Conservation (phyloP, 169 alveolate genomes). For the Cryptosporidium xiaoi region DNA sequence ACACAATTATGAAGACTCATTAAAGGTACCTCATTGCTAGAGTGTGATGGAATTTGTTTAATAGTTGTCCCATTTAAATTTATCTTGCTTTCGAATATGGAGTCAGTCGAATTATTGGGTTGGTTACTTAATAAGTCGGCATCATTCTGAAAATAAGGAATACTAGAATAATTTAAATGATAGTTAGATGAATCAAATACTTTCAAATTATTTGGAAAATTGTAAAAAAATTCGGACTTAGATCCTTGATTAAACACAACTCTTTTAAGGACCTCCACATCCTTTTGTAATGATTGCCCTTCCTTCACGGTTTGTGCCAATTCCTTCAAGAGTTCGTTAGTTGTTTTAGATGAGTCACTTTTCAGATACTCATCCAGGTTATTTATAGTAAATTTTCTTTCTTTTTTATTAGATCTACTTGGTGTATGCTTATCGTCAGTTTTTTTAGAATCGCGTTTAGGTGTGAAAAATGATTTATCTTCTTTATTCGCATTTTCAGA, state of each 20-base stretch:
- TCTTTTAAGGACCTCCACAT: slow-evolving; percentile 63
- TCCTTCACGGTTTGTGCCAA: slow-evolving; percentile 61
- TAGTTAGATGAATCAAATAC: not conserved
- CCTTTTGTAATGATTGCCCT: slow-evolving; percentile 73
- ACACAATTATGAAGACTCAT: too few relatives aligned
- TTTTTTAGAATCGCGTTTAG: not conserved
- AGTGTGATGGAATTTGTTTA: too few relatives aligned
- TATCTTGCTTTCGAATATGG: too few relatives aligned
- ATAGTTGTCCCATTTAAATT: too few relatives aligned
- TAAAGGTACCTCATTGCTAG: too few relatives aligned
- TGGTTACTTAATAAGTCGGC: too few relatives aligned
- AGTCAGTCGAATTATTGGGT: too few relatives aligned
- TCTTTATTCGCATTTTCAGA: not conserved
- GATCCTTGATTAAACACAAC: slow-evolving; percentile 65
- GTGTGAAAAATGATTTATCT: slow-evolving; percentile 14
- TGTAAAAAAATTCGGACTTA: slow-evolving; percentile 1
- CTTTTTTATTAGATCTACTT: slow-evolving; percentile 39
- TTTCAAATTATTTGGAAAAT: slow-evolving; percentile 1
- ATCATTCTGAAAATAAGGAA: not conserved
- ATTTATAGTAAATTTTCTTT: not conserved
- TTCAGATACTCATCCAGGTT: not conserved
- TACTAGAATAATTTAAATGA: not conserved
- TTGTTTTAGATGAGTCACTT: slow-evolving; percentile 23
- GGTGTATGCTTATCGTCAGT: slow-evolving; percentile 27
- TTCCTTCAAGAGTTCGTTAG: slow-evolving; percentile 42